A percentile compares a stretch with the other conserved stretches of the same genome.
Conservation (phyloP, 805 yeast genomes). For the Cyberlindnera amylophila region DNA sequence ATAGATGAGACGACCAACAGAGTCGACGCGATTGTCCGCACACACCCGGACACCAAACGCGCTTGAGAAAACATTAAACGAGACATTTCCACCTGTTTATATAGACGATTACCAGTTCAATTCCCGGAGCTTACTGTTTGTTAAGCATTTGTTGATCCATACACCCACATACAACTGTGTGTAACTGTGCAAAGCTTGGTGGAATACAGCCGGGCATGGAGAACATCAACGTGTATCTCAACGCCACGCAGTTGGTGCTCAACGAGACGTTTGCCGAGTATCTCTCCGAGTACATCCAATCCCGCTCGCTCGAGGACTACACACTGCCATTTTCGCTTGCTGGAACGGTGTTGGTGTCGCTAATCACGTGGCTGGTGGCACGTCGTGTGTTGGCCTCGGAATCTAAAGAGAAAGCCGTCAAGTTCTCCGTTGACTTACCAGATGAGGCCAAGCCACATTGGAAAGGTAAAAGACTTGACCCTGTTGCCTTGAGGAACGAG, state of each 20-base stretch:
- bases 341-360: slow-evolving; percentile 12
- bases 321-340: slow-evolving; percentile 20
- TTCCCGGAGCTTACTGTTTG: too few species aligned
- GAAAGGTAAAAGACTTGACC: slow-evolving; percentile 80
- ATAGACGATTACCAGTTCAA: too few species aligned
- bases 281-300: slow-evolving; percentile 19
- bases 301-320: slow-evolving; percentile 12
- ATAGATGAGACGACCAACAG: too few species aligned
- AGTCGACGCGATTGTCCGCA: too few species aligned
- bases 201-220: too few species aligned
- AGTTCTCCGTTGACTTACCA: slow-evolving; percentile 57
- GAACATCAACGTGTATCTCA: slow-evolving; percentile 19
- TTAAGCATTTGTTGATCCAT: too few species aligned
- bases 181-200: too few species aligned
- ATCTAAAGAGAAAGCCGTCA: slow-evolving; percentile 29
- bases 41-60: too few species aligned
- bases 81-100: too few species aligned
- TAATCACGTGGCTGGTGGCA: slow-evolving; percentile 11
- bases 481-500: slow-evolving; percentile 53
- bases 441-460: slow-evolving; percentile 83
- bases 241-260: slow-evolving; percentile 20
- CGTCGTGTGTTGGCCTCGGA: slow-evolving; percentile 12
- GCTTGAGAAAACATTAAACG: too few species aligned
- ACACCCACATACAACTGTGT: too few species aligned
- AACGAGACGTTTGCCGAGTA: slow-evolving; percentile 26